Evolutionary conservation across 352 stramenopile genomes (phyloP), one percentile per base, ranked within the genome.

Genomic region (Phytophthora megakarya): DNA sequence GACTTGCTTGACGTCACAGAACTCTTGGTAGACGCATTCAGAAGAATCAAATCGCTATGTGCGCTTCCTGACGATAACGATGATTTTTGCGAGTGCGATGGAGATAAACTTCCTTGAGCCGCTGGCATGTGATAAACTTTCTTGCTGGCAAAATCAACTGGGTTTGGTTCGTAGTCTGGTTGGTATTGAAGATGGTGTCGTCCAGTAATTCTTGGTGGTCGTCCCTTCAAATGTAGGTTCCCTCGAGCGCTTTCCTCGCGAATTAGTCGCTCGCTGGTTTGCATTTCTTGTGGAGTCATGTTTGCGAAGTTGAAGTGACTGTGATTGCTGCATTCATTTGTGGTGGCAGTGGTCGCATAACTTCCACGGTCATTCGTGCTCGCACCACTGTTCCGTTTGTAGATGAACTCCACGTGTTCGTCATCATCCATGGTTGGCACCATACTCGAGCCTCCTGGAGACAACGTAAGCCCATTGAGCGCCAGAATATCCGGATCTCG

Each of bases 401-500:
- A 65, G 16, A 46, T 16, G 21, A 66, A 18, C 11, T 65, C 48
- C 23, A 56, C 43, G 32, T 46, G 39, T 16, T 64, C 35, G 11
- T 78, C 65, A 39, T 75, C 67, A 30, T 70, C 58, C 23, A 76
- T 66, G 33, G 26, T 25, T 15, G 35, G 55, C 46, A 48, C 43
- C 21, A 53, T 43, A 47, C 47, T 74, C 2, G 57, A 76, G 6
- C 42, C 60, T 21, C 38, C 28, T 21, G 51, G 45, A 48, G 72
- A 75, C 38, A 86, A 64, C 21, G 63, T 65, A 37, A 84, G 53
- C 1, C 70, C 75, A 2, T 75, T 61, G 13, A 87, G 70, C 16
- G 68, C 71, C 25, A 85, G 38, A 21, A 83, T 78, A 40, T 81
- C 69, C 2, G 69, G 73, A 33, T 85, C 69, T 15, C 61, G 54